Conservation (phyloP, 2,329 filamentous ascomycete genomes). For the Exserohilum rostratum region DNA sequence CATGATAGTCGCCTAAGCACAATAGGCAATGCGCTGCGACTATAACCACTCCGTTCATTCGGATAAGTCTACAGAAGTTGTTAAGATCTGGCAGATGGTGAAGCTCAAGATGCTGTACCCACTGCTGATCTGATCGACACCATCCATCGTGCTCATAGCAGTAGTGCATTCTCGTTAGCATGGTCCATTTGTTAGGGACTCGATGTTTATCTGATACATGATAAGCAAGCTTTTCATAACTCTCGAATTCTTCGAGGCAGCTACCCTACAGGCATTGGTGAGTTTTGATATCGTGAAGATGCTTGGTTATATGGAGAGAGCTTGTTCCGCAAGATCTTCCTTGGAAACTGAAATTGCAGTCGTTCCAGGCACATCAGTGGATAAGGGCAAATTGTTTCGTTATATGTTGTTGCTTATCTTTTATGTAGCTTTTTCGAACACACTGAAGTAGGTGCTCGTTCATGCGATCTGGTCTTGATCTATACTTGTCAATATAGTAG, state of each 20-base stretch:
- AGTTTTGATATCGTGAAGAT: neutral
- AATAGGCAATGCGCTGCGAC: neutral
- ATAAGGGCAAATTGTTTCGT: neutral
- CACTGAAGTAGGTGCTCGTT: constrained; percentile 2
- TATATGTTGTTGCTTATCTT: neutral
- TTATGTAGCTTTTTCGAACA: neutral
- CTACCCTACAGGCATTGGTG: neutral
- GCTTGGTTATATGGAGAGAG: neutral
- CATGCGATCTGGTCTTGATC: neutral
- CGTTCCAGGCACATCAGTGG: neutral
- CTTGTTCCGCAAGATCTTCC: neutral
- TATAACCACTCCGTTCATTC: neutral
- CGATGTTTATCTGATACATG: neutral
- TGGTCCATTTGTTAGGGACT: neutral
- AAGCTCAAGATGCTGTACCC: neutral
- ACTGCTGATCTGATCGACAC: neutral
- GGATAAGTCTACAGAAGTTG: neutral
- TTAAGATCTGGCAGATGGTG: neutral
- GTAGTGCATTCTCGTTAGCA: neutral
- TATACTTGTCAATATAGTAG: neutral
- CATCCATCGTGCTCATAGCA: neutral
- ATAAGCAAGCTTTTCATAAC: neutral
- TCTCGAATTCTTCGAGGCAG: neutral
- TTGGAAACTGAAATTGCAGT: neutral
- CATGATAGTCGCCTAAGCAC: neutral